These are phyloP conservation scores for Pulveroboletus sp. DNA, from an alignment of 768 basidiomycete species.

Conservation along the genomic window DNA sequence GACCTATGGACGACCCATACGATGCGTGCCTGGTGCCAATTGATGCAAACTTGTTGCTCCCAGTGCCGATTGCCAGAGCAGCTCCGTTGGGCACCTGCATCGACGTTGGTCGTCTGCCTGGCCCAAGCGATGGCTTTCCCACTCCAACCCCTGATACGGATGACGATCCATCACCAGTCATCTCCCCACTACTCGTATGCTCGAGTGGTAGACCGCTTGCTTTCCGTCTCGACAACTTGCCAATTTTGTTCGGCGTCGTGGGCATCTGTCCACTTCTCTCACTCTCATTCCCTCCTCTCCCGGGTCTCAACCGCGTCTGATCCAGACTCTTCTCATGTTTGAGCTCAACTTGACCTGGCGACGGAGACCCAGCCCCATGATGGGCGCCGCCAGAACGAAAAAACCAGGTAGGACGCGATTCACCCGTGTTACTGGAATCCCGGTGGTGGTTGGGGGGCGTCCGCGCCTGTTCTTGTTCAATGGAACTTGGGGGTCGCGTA, in stretches of 20 bases:
- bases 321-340: constrained; percentile 30
- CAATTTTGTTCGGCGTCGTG: constrained; percentile 26
- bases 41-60: constrained; percentile 19
- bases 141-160: constrained; percentile 17
- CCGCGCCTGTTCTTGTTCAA: constrained; percentile 12
- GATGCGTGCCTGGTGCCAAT: constrained; percentile 30
- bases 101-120: constrained; percentile 37
- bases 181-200: constrained; percentile 24
- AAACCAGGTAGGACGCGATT: constrained; percentile 39
- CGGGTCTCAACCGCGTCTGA: constrained; percentile 20
- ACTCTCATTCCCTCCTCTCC: background rate
- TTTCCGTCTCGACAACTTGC: constrained; percentile 23
- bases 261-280: constrained; percentile 10
- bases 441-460: constrained; percentile 20
- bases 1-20: constrained; percentile 30
- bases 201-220: constrained; percentile 20
- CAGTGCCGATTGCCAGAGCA: constrained; percentile 1
- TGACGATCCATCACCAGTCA: constrained; percentile 22
- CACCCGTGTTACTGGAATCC: constrained; percentile 10
- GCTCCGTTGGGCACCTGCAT: constrained; percentile 37
- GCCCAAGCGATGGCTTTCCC: constrained; percentile 28
- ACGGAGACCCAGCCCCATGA: constrained; percentile 41
- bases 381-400: constrained; percentile 47
- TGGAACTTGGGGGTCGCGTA: constrained; percentile 27
- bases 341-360: constrained; percentile 32